These are phyloP conservation scores for Coemansia furcata DNA, from an alignment of 192 early-diverging fungal species.

Conservation along the genomic window DNA sequence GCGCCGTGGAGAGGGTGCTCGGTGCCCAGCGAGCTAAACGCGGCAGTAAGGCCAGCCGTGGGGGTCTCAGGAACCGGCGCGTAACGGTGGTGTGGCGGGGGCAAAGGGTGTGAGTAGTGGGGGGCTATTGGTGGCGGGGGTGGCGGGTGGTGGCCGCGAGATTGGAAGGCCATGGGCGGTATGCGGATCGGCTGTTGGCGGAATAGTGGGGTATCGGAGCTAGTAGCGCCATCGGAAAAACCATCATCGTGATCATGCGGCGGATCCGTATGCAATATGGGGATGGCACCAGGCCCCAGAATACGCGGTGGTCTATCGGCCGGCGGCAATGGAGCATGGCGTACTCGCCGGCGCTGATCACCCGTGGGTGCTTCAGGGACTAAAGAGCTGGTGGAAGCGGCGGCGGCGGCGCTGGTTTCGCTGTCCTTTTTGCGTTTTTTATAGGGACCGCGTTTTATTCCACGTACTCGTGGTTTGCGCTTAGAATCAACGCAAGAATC, in stretches of 20 bases:
- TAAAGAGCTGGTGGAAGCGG: background rate
- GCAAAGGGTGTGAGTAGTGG: background rate
- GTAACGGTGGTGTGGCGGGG: background rate
- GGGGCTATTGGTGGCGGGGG: background rate
- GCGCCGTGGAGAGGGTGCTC: background rate
- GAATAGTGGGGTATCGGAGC: slow-evolving; percentile 34
- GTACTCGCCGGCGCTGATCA: too few species aligned
- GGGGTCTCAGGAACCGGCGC: slow-evolving; percentile 29
- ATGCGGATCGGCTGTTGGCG: background rate
- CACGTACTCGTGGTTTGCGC: slow-evolving; percentile 79
- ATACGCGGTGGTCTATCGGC: slow-evolving; percentile 12
- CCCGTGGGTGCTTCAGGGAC: background rate
- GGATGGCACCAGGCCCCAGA: slow-evolving; percentile 42
- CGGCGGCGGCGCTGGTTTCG: background rate
- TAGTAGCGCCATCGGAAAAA: slow-evolving; percentile 8
- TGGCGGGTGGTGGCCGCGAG: background rate
- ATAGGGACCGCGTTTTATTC: slow-evolving; percentile 83
- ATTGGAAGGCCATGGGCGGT: background rate
- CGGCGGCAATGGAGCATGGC: too few species aligned
- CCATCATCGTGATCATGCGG: background rate
- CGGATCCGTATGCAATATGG: slow-evolving; percentile 42
- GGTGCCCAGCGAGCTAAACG: slow-evolving; percentile 35
- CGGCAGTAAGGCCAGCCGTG: slow-evolving; percentile 30
- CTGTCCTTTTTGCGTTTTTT: slow-evolving; percentile 54
- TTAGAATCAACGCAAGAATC: slow-evolving; percentile 73